Base-by-base conservation (phyloP, 2,329 filamentous ascomycete genomes). In the Dothistroma pini region DNA sequence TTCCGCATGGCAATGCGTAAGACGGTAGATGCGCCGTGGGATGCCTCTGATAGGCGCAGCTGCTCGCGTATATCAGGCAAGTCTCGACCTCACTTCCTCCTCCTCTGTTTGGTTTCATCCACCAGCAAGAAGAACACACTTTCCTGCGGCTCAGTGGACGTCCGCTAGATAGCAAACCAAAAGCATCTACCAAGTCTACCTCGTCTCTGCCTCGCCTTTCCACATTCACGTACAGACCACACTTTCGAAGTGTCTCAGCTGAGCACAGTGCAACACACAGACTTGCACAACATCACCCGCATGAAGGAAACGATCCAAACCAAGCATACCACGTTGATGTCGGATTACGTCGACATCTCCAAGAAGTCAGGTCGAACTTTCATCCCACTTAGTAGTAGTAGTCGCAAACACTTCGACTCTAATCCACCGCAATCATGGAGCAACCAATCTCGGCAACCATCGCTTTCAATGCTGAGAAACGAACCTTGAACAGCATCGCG, bases 301-400 rank as follows among this genome's bases (percentile, higher is more conserved):
- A 60, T 60, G 58, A 60, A 48, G 58, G 48, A 52, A 22, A 56
- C 53, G 41, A 59, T 53, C 34, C 56, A 56, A 51, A 58, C 51
- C 49, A 59, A 60, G 19, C 48, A 56, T 32, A 59, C 34, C 53
- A 64, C 61, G 59, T 70, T 71, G 70, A 74, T 74, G 71, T 72
- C 71, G 71, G 67, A 68, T 71, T 67, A 66, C 66, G 66, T 69
- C 67, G 75, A 75, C 55, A 76, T 78, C 57, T 73, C 70, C 70
- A 78, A 78, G 74, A 78, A 68, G 60, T 70, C 76, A 75, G 79
- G 79, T 69, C 76, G 79, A 70, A 76, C 78, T 59, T 79, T 79
- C 67, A 74, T 77, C 71, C 78, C 79, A 72, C 68, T 73, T 51
- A 74, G 68, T 73, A 77, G 74, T 74, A 76, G 72, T 75, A 76